Percentiles rank a stretch among this genome's conserved stretches.
Evolutionary conservation across 2,329 filamentous ascomycete species (phyloP).

Genomic region (Aspergillus costaricaensis): DNA sequence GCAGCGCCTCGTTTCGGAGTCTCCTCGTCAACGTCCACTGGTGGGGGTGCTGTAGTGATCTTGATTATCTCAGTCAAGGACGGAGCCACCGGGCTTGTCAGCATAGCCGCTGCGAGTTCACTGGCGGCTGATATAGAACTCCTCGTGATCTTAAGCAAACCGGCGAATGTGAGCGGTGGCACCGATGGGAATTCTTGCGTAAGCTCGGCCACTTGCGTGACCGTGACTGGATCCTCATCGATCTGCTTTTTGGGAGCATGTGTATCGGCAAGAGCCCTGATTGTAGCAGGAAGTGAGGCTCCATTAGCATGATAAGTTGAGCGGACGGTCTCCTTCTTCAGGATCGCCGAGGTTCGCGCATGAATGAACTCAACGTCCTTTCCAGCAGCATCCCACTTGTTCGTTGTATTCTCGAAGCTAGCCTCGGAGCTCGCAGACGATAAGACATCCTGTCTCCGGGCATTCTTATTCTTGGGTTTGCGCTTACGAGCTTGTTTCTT

Average conservation of each 20-base stretch:
- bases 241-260: conserved; percentile 44
- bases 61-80: conserved; percentile 45
- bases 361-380: conserved; percentile 64
- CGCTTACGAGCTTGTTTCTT: conserved; percentile 48
- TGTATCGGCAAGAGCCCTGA: conserved; percentile 55
- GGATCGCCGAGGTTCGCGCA: conserved; percentile 50
- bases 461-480: conserved; percentile 39
- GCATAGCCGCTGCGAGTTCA: conserved; percentile 60
- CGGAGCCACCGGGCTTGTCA: conserved; percentile 36
- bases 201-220: conserved; percentile 57
- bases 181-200: conserved; percentile 57
- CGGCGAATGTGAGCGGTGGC: conserved; percentile 49
- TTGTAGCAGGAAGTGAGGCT: conserved; percentile 58
- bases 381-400: conserved; percentile 61
- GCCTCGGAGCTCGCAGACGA: conserved; percentile 19
- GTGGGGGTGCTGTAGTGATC: conserved; percentile 37
- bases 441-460: conserved; percentile 26
- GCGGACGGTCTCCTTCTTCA: conserved; percentile 50
- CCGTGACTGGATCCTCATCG: conserved; percentile 46
- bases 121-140: conserved; percentile 60
- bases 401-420: conserved; percentile 32
- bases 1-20: conserved; percentile 13
- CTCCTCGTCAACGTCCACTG: conserved; percentile 29
- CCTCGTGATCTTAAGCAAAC: conserved; percentile 58
- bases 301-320: conserved; percentile 62